Percentiles rank a stretch among this genome's conserved stretches.
phyloP scores from a whole-genome alignment of 2,329 filamentous ascomycete genomes.

The Clonostachys rosea region DNA sequence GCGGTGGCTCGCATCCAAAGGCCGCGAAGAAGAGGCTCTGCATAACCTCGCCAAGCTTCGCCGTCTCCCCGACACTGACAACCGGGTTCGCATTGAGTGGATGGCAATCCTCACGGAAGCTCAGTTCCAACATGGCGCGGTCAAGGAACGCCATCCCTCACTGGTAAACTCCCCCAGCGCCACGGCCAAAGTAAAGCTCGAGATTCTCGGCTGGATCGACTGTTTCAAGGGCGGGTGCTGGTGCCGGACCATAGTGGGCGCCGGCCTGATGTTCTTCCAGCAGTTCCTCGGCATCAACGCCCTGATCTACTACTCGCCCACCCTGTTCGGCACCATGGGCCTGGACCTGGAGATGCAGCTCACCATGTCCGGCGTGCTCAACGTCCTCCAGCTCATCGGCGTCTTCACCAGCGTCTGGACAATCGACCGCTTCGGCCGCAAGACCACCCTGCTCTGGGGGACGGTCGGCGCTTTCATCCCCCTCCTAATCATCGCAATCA shows the following conservation, averaged over 20 bases:
- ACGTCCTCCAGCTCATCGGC: conserved; percentile 35
- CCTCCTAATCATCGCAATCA: conserved; percentile 15
- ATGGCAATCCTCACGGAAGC: conserved; percentile 8
- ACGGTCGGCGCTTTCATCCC: conserved; percentile 30
- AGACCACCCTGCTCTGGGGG: conserved; percentile 35
- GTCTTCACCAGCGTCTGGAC: conserved; percentile 3
- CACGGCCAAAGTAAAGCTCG: conserved; percentile 19
- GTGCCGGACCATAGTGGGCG: conserved; percentile 30
- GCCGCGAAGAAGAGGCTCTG: conserved; percentile 51
- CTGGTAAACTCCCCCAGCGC: conserved; percentile 2
- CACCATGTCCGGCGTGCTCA: conserved; percentile 32
- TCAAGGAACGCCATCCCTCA: conserved; percentile 28
- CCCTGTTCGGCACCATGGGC: conserved; percentile 30
- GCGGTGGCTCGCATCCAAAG: conserved; percentile 51
- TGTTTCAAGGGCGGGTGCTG: conserved; percentile 38
- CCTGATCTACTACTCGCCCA: conserved; percentile 40
- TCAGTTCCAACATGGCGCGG: conserved; percentile 1
- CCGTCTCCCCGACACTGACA: conserved; percentile 8
- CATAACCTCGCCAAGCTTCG: conserved; percentile 44
- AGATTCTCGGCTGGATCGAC: conserved; percentile 37
- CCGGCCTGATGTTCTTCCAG: conserved; percentile 34
- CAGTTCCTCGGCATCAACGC: conserved; percentile 28
- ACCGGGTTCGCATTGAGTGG: conserved; percentile 9
- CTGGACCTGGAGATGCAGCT: conserved; percentile 23
- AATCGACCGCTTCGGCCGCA: conserved; percentile 41